Percentiles rank a stretch among this genome's conserved stretches.
Evolutionary conservation across 2,329 filamentous ascomycete genomes (phyloP).

Genomic region (Incumbomyces delicatus): DNA sequence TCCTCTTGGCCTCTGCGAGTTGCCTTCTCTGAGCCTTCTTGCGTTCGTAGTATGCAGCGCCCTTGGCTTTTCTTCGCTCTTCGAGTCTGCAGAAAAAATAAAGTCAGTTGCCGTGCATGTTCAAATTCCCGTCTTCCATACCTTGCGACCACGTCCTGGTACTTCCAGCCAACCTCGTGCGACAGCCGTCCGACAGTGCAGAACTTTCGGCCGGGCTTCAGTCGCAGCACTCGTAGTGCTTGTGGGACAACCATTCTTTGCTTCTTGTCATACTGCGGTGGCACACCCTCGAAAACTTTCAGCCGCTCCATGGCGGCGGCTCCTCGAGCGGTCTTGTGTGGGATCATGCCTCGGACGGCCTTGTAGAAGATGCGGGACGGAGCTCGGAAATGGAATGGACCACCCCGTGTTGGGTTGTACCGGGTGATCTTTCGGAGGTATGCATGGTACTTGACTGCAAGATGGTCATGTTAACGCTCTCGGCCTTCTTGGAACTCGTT

Average conservation of each 20-base stretch:
- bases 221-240: slow-evolving; percentile 87
- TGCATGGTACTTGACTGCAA: slow-evolving; percentile 97
- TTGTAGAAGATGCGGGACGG: slow-evolving; percentile 99
- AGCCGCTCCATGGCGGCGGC: slow-evolving; percentile 94
- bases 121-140: slow-evolving; percentile 41
- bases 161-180: slow-evolving; percentile 99
- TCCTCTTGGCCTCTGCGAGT: slow-evolving; percentile 87
- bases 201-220: slow-evolving; percentile 99
- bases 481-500: neutral
- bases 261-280: slow-evolving; percentile 98
- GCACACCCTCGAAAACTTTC: slow-evolving; percentile 99
- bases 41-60: slow-evolving; percentile 98
- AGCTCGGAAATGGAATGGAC: slow-evolving; percentile 99
- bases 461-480: slow-evolving; percentile 16
- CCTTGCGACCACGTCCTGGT: slow-evolving; percentile 98
- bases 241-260: slow-evolving; percentile 99
- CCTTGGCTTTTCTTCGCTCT: slow-evolving; percentile 99
- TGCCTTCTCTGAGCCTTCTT: slow-evolving; percentile 95
- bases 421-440: slow-evolving; percentile 99
- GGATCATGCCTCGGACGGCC: slow-evolving; percentile 99
- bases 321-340: slow-evolving; percentile 98
- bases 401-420: slow-evolving; percentile 98
- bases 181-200: slow-evolving; percentile 96
- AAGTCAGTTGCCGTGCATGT: slow-evolving; percentile 4
- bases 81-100: slow-evolving; percentile 60